Evolutionary conservation across 2,329 filamentous ascomycete genomes (phyloP).

Genomic region (Plectosphaerella sp.): DNA sequence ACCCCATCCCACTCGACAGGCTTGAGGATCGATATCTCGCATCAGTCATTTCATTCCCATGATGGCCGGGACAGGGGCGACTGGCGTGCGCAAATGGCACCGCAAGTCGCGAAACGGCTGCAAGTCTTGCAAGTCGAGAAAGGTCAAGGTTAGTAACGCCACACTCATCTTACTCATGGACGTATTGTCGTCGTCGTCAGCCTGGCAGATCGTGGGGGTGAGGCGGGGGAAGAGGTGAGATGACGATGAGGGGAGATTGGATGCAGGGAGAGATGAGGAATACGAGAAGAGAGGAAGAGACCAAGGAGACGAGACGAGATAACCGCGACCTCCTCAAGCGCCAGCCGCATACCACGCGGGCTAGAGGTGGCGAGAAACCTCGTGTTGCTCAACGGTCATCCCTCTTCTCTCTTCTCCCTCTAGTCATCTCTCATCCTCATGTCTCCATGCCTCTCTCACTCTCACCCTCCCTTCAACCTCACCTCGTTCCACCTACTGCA

Average conservation of each 20-base stretch:
- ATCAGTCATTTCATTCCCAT: background rate
- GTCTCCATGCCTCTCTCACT: too few species aligned
- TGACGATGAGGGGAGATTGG: too few species aligned
- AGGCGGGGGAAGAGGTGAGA: background rate
- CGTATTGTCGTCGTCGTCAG: background rate
- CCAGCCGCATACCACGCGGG: too few species aligned
- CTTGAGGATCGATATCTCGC: background rate
- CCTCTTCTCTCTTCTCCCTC: too few species aligned
- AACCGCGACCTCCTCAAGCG: too few species aligned
- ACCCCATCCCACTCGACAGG: too few species aligned
- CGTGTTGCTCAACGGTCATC: too few species aligned
- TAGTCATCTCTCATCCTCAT: too few species aligned
- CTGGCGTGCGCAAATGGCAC: constrained; percentile 9
- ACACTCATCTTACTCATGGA: background rate
- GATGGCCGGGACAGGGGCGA: background rate
- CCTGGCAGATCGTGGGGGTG: background rate
- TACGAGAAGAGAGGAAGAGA: too few species aligned
- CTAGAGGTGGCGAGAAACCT: too few species aligned
- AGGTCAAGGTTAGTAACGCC: constrained; percentile 22
- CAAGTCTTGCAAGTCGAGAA: constrained; percentile 24
- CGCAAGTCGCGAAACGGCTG: constrained; percentile 28
- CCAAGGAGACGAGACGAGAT: too few species aligned
- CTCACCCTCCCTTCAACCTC: background rate
- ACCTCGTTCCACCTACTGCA: background rate
- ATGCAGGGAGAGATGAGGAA: too few species aligned